Evolutionary conservation across 2,329 filamentous ascomycete species (phyloP).

Genomic region (Cercospora berteroae): DNA sequence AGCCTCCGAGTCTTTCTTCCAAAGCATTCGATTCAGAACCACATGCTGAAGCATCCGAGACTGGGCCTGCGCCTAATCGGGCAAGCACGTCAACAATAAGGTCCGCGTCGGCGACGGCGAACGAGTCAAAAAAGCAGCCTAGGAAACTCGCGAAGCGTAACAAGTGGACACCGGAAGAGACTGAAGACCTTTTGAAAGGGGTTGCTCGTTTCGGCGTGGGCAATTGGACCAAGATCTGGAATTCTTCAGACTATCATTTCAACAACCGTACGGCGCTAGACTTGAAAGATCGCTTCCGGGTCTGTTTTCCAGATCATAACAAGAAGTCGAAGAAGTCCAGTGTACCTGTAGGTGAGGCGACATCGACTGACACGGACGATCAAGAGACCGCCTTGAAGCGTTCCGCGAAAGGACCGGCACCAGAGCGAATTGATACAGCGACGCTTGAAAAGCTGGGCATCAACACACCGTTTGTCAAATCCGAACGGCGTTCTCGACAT

Average conservation of each 20-base stretch:
- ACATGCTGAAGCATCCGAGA: not conserved
- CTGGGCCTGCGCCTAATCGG: not conserved
- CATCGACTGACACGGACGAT: not conserved
- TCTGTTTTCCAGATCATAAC: constrained; percentile 33
- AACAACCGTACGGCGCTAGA: constrained; percentile 60
- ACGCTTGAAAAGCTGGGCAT: constrained; percentile 49
- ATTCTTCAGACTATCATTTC: constrained; percentile 57
- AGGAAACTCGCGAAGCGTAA: constrained; percentile 38
- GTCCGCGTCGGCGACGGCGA: constrained; percentile 30
- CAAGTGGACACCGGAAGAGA: constrained; percentile 64
- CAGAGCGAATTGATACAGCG: constrained; percentile 31
- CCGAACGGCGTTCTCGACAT: constrained; percentile 53
- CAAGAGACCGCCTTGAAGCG: constrained; percentile 4
- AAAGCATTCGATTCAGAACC: constrained; percentile 3
- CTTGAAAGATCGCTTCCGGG: constrained; percentile 57
- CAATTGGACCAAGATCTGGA: constrained; percentile 63
- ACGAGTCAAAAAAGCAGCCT: constrained; percentile 18
- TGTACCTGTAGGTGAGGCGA: not conserved
- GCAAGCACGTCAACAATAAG: constrained; percentile 12
- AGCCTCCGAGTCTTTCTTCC: constrained; percentile 22
- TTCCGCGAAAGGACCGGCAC: constrained; percentile 24
- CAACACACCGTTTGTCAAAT: constrained; percentile 50
- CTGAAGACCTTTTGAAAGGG: constrained; percentile 56
- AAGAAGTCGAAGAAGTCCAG: constrained; percentile 9
- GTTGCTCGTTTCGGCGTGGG: constrained; percentile 62